Conservation (phyloP, 768 basidiomycete species). For the Coprinopsis cinerea region DNA sequence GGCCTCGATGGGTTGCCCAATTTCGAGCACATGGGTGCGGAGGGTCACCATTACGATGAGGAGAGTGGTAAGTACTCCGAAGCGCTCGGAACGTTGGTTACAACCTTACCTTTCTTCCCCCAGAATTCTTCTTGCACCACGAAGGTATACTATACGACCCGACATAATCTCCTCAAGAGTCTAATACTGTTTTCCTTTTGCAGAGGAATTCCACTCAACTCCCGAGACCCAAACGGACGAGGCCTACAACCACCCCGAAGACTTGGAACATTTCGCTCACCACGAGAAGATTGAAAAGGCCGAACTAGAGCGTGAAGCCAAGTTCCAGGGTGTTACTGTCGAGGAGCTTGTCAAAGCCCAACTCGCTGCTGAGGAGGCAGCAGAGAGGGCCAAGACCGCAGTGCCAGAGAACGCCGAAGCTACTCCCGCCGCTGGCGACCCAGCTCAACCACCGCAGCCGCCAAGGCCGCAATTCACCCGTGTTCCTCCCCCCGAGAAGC, state of each 20-base stretch:
- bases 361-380: constrained; percentile 27
- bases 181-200: constrained; percentile 1
- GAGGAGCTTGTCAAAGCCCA: constrained; percentile 61
- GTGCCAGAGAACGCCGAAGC: constrained; percentile 4
- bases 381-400: constrained; percentile 16
- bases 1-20: constrained; percentile 76
- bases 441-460: constrained; percentile 8
- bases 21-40: constrained; percentile 78
- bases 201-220: constrained; percentile 90
- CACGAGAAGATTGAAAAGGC: constrained; percentile 81
- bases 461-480: constrained; percentile 51
- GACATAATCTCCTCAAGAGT: neutral
- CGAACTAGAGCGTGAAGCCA: constrained; percentile 81
- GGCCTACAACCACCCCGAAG: constrained; percentile 90
- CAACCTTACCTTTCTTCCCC: neutral
- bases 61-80: constrained; percentile 66
- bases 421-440: constrained; percentile 10
- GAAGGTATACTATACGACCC: constrained; percentile 54
- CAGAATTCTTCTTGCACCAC: constrained; percentile 95
- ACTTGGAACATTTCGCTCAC: constrained; percentile 85
- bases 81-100: neutral
- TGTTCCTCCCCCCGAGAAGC: constrained; percentile 57
- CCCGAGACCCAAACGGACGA: constrained; percentile 98
- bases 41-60: constrained; percentile 91
- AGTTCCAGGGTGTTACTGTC: constrained; percentile 75